Evolutionary conservation across 495 filamentous ascomycete species (phyloP), one percentile per base, ranked within the genome.

Genomic region (Neurospora sp.): DNA sequence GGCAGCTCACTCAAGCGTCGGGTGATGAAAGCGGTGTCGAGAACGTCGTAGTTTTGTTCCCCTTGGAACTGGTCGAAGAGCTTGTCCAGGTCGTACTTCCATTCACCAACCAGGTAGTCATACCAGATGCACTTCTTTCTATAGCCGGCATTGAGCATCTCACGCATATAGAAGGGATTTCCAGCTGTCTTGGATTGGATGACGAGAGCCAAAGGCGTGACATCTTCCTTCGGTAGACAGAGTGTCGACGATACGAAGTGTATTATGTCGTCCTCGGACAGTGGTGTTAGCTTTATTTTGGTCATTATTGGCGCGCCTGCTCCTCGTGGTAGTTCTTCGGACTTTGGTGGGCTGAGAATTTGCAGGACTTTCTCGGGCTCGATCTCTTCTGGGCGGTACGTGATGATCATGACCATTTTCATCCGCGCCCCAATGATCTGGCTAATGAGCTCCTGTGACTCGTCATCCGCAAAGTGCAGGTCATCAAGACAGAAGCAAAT

Each of bases 121-220:
- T 94, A 97, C 89, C 91, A 96, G 69, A 97, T 90, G 76, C 92
- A 95, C 75, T 89, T 89, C 79, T 93, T 96, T 20, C 90, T 88
- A 79, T 96, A 90, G 77, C 92, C 94, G 9, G 91, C 90, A 77
- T 91, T 92, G n/a, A 97, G 86, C 89, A 97, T 94, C 79, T 96
- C 92, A 39, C 92, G 88, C 73, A 97, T 90, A 75, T 94, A 95
- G 79, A 97, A 97, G 0, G 92, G 92, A 76, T 96, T 96, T 0
- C 93, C 93, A 16, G 86, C 85, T 31, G 89, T 92, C 81, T 94
- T 94, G 75, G 94, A 92, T 79, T 94, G 91, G 20, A 96, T 86
- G 12, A 94, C 90, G 22, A 91, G 88, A 11, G 89, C 88, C 14
- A 93, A 79, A 8, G 90, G 85, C 9, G 90, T 74, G 22, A 90